Base-by-base conservation (phyloP, 2,329 filamentous ascomycete species). In the Penicillium vulpinum region DNA sequence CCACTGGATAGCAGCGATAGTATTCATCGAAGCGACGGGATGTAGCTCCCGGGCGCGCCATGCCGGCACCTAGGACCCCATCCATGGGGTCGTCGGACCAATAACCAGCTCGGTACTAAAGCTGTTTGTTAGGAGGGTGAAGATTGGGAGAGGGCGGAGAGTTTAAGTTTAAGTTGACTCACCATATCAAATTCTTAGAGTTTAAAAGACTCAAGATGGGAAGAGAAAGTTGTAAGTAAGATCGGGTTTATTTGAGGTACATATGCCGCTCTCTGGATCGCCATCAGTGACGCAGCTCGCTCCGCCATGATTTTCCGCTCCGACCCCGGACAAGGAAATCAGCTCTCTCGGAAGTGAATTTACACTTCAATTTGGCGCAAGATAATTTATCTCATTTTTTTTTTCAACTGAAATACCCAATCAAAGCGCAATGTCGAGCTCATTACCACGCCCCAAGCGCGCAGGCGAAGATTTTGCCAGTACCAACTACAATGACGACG, bases 11-110 rank as follows among this genome's bases (percentile, higher is more conserved):
- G 81, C 92, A 97, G 69, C 94, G 88, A 78, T 97, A 97, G 80
- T 96, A 97, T 77, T 99, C 94, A 76, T 99, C 93, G 79, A 99
- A 99, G 59, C 92, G 90, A 67, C 91, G 89, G 66, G 77, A 81
- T 68, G 73, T 75, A 49, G 75, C 78, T 41, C 74, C 71, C 61
- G 78, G 79, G 35, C 78, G 78, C 58, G 83, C 71, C 75, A 85
- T 81, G 57, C 79, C 78, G 15, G 78, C 74, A 59, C 82, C 79
- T 59, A 84, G 81, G 69, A 84, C 80, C 56, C 79, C 76, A 7
- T 78, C 76, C 77, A 80, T 79, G 44, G 76, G 73, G 60, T 79
- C 83, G 65, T 83, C 80, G 55, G 81, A 76, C 75, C 80, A 83
- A 70, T 78, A 84, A 57, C 74, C 75, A 58, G 75, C 67, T 62